Evolutionary conservation across 805 yeast species (phyloP), one percentile per base, ranked within the genome.

Genomic region (Candida wancherniae): DNA sequence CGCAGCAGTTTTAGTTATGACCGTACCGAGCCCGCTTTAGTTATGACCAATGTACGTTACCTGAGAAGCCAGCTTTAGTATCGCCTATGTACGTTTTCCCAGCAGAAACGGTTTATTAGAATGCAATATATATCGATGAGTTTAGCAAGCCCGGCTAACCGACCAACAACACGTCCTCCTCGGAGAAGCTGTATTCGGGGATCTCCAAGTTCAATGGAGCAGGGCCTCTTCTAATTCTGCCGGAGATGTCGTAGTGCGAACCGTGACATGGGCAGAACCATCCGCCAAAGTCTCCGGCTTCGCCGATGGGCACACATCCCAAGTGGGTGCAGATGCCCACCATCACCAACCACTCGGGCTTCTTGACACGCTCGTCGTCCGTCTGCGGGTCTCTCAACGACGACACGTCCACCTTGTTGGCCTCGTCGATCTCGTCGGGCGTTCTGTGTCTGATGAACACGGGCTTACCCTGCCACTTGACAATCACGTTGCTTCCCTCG

Each of bases 191-290:
- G 63, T 92, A 92, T 52, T 76, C 72, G 53, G 99, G 99, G 54
- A 92, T 75, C 74, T 92, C 98, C 73, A 92, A 78, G 76, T 92
- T 92, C 67, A 86, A 77, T 58, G 99, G 99, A 61, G 99, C 99
- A 53, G 99, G 99, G 53, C 99, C 99, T 73, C 79, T 90, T 80
- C 99, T 86, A 63, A 92, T 90, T 81, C 99, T 90, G 67, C 99
- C 99, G 45, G 97, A 88, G 71, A 94, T 94, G 71, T 92, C 98
- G 70, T 92, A 92, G 69, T 94, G 98, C 60, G 97, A 90, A 77
- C 98, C 99, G 76, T 94, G 99, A 75, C 98, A 92, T 48, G 99
- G 98, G 70, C 98, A 92, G 90, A 92, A 92, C 99, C 99, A 92
- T 63, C 99, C 99, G 63, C 97, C 97, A 54, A 77, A 92, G 68